Percentiles rank a stretch among this genome's conserved stretches.
Conservation (phyloP, 1,139 yeast species). For the Sugiyamaella grinbergsii region DNA sequence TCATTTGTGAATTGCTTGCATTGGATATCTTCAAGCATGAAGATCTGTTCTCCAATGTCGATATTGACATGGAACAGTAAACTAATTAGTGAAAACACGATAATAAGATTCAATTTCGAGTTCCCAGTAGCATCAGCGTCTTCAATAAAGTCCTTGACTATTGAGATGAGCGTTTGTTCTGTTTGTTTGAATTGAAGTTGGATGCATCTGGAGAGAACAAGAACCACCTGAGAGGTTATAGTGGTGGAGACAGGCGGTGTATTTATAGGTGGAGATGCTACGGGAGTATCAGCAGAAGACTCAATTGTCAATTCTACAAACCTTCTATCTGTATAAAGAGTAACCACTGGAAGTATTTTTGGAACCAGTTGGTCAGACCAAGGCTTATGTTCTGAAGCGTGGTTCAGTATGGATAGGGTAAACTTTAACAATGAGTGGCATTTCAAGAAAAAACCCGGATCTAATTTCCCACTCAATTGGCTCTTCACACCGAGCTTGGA, state of each 20-base stretch:
- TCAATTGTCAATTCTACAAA: conserved; percentile 2
- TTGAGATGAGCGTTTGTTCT: not conserved
- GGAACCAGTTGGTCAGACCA: not conserved
- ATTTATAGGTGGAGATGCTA: not conserved
- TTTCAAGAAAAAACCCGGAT: too few relatives aligned
- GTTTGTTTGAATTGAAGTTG: conserved; percentile 19
- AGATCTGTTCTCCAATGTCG: conserved; percentile 32
- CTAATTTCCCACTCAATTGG: not conserved
- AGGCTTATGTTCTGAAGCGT: not conserved
- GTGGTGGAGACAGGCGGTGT: too few relatives aligned
- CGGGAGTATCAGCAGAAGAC: not conserved
- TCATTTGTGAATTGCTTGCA: conserved; percentile 28
- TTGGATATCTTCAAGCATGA: conserved; percentile 30
- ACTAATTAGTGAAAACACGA: conserved; percentile 57
- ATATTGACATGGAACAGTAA: conserved; percentile 65
- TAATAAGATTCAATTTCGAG: conserved; percentile 1
- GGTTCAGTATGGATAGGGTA: not conserved
- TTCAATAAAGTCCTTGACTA: conserved; percentile 14
- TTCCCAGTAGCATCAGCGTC: conserved; percentile 3
- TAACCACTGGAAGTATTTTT: conserved; percentile 2
- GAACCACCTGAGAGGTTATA: conserved; percentile 26
- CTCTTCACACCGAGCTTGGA: not conserved
- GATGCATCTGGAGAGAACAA: conserved; percentile 24
- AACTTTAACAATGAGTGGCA: conserved; percentile 5
- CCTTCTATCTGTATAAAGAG: conserved; percentile 16